A percentile compares a stretch with the other conserved stretches of the same genome.
Conservation (phyloP, 164 flowering plant species). For the Warburgia ugandensis region DNA sequence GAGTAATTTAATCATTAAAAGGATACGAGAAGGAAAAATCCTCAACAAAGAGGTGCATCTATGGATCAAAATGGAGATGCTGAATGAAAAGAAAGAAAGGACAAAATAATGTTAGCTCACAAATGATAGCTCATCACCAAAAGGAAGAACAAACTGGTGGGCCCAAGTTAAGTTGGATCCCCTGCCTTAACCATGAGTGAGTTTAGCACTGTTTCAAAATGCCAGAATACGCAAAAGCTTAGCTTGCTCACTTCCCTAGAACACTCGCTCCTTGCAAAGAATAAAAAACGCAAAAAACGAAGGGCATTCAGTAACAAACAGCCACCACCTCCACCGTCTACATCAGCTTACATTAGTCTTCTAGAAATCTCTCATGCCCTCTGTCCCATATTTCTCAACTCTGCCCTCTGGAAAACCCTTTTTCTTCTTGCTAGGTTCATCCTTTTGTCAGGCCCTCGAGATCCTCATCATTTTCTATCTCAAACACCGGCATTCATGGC, state of each 20-base stretch:
- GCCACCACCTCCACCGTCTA: constrained; percentile 4
- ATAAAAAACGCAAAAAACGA: background rate
- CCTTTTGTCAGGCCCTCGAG: background rate
- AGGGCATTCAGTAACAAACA: background rate
- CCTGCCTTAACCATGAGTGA: too few species aligned
- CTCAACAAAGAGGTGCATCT: too few species aligned
- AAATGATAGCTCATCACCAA: too few species aligned
- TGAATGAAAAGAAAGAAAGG: too few species aligned
- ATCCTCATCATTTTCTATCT: background rate
- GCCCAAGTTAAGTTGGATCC: too few species aligned
- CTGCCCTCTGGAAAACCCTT: background rate
- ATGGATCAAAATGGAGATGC: too few species aligned
- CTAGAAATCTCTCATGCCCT: background rate
- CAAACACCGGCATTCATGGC: background rate
- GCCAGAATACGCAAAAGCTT: background rate
- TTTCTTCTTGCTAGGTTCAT: background rate
- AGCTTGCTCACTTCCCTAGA: constrained; percentile 1
- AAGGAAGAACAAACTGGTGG: too few species aligned
- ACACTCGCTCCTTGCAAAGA: background rate
- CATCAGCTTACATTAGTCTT: background rate
- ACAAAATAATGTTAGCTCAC: too few species aligned
- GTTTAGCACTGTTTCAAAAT: background rate
- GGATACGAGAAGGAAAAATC: too few species aligned
- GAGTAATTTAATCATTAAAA: too few species aligned
- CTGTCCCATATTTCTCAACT: background rate